phyloP scores from a whole-genome alignment of 306 rosid species.

The Prosopis cineraria region DNA sequence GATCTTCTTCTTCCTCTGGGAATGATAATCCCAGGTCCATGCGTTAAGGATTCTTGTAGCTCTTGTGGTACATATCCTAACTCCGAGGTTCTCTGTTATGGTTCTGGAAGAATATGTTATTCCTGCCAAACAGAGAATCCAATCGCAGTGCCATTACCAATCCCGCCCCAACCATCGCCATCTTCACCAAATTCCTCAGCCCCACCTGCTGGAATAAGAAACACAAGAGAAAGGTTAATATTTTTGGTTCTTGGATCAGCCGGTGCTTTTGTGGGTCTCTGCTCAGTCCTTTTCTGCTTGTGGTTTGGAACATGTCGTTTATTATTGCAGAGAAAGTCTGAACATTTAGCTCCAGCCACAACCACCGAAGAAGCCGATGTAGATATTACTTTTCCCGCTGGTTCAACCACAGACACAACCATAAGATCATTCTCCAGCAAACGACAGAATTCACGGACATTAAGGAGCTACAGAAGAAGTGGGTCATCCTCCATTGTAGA shows the following conservation, averaged over 20 bases:
- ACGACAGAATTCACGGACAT: constrained; percentile 34
- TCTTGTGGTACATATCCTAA: constrained; percentile 46
- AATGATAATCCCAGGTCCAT: constrained; percentile 51
- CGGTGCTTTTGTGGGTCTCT: constrained; percentile 45
- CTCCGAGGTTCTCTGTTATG: constrained; percentile 46
- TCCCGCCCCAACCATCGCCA: constrained; percentile 21
- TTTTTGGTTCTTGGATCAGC: constrained; percentile 45
- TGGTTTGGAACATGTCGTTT: constrained; percentile 36
- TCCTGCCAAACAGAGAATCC: constrained; percentile 41
- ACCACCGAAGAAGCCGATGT: constrained; percentile 30
- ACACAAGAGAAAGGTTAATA: constrained; percentile 7
- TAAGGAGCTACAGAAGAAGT: constrained; percentile 40
- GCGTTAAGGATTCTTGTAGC: constrained; percentile 36
- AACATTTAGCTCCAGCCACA: constrained; percentile 40
- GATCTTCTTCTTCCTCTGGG: constrained; percentile 32
- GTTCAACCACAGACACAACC: constrained; percentile 24
- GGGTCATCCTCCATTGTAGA: constrained; percentile 46
- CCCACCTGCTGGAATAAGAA: constrained; percentile 7
- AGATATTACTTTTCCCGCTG: constrained; percentile 29
- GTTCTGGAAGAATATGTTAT: constrained; percentile 44
- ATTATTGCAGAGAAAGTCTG: constrained; percentile 7
- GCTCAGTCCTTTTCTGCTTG: constrained; percentile 38
- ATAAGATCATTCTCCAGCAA: constrained; percentile 42
- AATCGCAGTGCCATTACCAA: constrained; percentile 36
- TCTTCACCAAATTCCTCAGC: background rate